A percentile compares a stretch with the other conserved stretches of the same genome.
Evolutionary conservation across 2,329 filamentous ascomycete genomes (phyloP).

Genomic region (Stemphylium beticola): DNA sequence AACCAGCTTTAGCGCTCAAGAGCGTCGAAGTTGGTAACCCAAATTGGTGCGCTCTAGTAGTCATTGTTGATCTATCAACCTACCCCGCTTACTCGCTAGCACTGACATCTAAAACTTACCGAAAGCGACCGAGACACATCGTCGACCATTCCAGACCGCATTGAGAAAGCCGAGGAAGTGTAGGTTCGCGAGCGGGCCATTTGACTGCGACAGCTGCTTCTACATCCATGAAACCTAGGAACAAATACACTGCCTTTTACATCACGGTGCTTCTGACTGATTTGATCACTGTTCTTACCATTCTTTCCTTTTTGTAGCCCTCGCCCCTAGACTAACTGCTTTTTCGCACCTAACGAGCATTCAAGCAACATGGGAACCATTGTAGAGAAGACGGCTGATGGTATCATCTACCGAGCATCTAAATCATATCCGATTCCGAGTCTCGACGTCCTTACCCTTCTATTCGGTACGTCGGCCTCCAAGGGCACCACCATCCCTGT

Average conservation of each 20-base stretch:
- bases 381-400: slow-evolving; percentile 39
- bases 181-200: not conserved
- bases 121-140: slow-evolving; percentile 15
- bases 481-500: not conserved
- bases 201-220: not conserved
- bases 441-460: slow-evolving; percentile 50
- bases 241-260: not conserved
- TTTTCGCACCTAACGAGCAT: not conserved
- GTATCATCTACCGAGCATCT: slow-evolving; percentile 41
- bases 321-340: not conserved
- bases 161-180: not conserved
- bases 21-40: not conserved
- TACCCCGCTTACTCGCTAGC: slow-evolving; percentile 33
- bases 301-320: not conserved
- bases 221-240: not conserved
- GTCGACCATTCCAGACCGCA: not conserved
- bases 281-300: not conserved
- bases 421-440: slow-evolving; percentile 45
- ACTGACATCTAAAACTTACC: slow-evolving; percentile 26
- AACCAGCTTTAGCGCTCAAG: not conserved
- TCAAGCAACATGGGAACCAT: slow-evolving; percentile 37
- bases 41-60: not conserved
- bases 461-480: slow-evolving; percentile 46
- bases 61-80: slow-evolving; percentile 10
- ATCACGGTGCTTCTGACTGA: not conserved